A percentile compares a stretch with the other conserved stretches of the same genome.
Evolutionary conservation across 495 filamentous ascomycete species (phyloP).

Genomic region (Xylaria grammica): DNA sequence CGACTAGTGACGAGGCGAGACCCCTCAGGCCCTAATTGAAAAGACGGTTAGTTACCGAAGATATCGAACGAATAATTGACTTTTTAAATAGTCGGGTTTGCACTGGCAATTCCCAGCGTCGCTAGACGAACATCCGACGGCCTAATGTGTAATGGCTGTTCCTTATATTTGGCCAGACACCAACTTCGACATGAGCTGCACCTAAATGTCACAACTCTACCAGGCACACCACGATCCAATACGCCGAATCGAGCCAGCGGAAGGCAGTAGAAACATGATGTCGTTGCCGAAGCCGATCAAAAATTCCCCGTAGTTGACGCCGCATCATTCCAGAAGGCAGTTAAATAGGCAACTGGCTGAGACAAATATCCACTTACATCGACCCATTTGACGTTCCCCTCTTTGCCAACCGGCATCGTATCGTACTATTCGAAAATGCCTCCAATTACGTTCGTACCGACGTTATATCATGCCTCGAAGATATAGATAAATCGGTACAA

Average conservation of each 20-base stretch:
- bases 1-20: slow-evolving; percentile 66
- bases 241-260: too few species aligned
- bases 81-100: too few species aligned
- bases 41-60: not conserved
- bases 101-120: not conserved
- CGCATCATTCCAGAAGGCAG: not conserved
- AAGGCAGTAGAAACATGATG: too few species aligned
- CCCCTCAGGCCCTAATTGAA: slow-evolving; percentile 64
- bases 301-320: too few species aligned
- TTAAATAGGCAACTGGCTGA: slow-evolving; percentile 4
- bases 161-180: too few species aligned
- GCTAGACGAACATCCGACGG: too few species aligned
- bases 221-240: too few species aligned
- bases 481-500: not conserved
- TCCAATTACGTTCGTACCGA: slow-evolving; percentile 7
- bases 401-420: slow-evolving; percentile 47
- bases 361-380: slow-evolving; percentile 58
- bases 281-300: too few species aligned
- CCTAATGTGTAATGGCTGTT: too few species aligned
- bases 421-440: slow-evolving; percentile 23
- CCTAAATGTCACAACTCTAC: too few species aligned
- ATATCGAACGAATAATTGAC: not conserved
- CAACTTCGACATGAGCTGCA: too few species aligned
- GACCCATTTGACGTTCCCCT: slow-evolving; percentile 72
- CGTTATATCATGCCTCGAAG: slow-evolving; percentile 34